Evolutionary conservation across 2,329 filamentous ascomycete genomes (phyloP).

Genomic region (Aspergillus proliferans): DNA sequence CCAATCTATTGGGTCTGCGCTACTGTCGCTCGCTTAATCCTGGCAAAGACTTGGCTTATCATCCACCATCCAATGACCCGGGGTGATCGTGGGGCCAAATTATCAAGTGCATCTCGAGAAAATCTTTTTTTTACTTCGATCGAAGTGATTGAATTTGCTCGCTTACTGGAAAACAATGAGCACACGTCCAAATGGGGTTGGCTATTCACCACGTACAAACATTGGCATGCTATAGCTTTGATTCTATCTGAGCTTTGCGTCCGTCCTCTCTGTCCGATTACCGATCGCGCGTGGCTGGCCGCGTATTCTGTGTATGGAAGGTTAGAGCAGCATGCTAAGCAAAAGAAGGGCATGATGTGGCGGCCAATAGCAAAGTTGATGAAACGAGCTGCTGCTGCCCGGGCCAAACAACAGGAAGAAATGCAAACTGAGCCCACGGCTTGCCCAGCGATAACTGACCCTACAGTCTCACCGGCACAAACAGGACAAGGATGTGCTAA

Average conservation of each 20-base stretch:
- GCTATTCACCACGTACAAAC: constrained; percentile 59
- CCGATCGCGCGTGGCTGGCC: constrained; percentile 56
- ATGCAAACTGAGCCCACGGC: constrained; percentile 16
- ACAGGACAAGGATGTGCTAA: constrained; percentile 5
- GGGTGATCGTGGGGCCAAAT: constrained; percentile 46
- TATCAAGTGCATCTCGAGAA: constrained; percentile 59
- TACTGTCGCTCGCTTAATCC: constrained; percentile 63
- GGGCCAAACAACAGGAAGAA: constrained; percentile 43
- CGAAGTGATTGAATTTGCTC: constrained; percentile 66
- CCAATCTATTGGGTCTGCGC: constrained; percentile 63
- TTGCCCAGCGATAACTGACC: constrained; percentile 3
- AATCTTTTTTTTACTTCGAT: constrained; percentile 66
- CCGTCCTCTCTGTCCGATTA: constrained; percentile 50
- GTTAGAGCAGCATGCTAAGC: constrained; percentile 28
- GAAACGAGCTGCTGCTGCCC: constrained; percentile 50
- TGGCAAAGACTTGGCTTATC: constrained; percentile 72
- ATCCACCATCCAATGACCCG: constrained; percentile 68
- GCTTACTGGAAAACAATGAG: constrained; percentile 59
- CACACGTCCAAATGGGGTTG: constrained; percentile 59
- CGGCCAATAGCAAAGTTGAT: constrained; percentile 57
- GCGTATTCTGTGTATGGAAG: constrained; percentile 43
- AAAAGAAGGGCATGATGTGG: constrained; percentile 56
- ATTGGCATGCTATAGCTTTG: constrained; percentile 53
- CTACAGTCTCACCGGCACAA: not conserved
- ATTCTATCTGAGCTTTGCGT: constrained; percentile 52